Evolutionary conservation across 257 asterid genomes (phyloP).

Genomic region (Solanum rostratum): DNA sequence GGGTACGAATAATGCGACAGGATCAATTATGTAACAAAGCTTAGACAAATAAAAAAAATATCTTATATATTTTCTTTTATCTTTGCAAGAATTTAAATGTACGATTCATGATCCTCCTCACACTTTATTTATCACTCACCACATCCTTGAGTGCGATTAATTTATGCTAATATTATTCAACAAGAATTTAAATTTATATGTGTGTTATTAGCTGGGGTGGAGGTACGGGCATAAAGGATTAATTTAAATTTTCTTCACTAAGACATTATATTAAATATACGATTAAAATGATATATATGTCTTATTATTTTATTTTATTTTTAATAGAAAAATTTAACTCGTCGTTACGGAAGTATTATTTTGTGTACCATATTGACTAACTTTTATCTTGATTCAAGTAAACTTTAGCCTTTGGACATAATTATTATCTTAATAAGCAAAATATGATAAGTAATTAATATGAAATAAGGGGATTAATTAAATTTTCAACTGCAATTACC

Average conservation of each 20-base stretch:
- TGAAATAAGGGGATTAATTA: not conserved
- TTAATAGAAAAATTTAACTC: too few species aligned
- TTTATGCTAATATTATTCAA: not conserved
- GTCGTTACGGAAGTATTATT: not conserved
- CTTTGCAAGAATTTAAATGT: not conserved
- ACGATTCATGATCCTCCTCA: not conserved
- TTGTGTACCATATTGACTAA: not conserved
- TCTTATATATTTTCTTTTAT: not conserved
- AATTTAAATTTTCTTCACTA: not conserved
- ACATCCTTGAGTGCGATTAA: not conserved
- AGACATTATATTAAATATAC: not conserved
- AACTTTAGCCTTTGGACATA: not conserved
- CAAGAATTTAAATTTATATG: not conserved
- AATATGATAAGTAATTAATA: not conserved
- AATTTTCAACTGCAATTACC: not conserved
- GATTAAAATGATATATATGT: not conserved
- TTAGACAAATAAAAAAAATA: not conserved
- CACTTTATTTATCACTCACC: not conserved
- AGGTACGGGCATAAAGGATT: not conserved
- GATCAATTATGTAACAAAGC: not conserved
- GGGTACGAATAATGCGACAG: too few species aligned
- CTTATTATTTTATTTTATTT: not conserved
- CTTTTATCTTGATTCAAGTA: not conserved
- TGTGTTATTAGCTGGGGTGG: not conserved
- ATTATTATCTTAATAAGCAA: not conserved